These are phyloP conservation scores for Lentithecium fluviatile DNA, from an alignment of 495 filamentous ascomycete species.

Conservation along the genomic window DNA sequence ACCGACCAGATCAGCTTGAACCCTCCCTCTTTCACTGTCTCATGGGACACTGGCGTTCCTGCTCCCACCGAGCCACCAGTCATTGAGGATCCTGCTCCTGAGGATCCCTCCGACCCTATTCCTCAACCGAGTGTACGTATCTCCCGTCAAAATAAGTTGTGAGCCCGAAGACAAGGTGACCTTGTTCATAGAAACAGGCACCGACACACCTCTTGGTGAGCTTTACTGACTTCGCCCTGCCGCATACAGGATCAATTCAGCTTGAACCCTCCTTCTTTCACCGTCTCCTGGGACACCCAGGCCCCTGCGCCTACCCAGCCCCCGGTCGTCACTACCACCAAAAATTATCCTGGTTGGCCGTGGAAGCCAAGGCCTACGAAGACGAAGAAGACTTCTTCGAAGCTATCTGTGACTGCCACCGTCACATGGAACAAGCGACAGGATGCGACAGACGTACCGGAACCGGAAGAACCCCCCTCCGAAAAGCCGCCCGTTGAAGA, in stretches of 20 bases:
- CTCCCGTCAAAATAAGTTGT: no score
- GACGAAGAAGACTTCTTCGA: not conserved
- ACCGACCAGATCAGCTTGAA: conserved; percentile 3
- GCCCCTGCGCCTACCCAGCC: not conserved
- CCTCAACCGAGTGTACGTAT: no score
- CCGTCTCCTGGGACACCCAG: not conserved
- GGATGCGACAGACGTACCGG: conserved; percentile 8
- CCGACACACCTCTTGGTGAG: not conserved
- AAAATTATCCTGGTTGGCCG: not conserved
- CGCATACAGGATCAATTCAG: conserved; percentile 3
- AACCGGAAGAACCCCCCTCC: conserved; percentile 2
- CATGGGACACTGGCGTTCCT: not conserved
- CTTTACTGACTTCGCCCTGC: not conserved
- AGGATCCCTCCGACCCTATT: no score
- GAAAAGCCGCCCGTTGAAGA: conserved; percentile 8
- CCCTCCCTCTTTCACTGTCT: not conserved
- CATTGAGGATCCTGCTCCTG: no score
- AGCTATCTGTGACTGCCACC: not conserved
- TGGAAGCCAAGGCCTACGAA: not conserved
- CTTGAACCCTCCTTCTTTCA: conserved; percentile 1
- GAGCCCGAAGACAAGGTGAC: no score
- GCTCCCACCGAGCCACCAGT: not conserved
- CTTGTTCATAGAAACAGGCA: no score
- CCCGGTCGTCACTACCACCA: not conserved
- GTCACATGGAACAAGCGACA: conserved; percentile 20